phyloP scores from a whole-genome alignment of 257 asterid species.

The Vinca minor region DNA sequence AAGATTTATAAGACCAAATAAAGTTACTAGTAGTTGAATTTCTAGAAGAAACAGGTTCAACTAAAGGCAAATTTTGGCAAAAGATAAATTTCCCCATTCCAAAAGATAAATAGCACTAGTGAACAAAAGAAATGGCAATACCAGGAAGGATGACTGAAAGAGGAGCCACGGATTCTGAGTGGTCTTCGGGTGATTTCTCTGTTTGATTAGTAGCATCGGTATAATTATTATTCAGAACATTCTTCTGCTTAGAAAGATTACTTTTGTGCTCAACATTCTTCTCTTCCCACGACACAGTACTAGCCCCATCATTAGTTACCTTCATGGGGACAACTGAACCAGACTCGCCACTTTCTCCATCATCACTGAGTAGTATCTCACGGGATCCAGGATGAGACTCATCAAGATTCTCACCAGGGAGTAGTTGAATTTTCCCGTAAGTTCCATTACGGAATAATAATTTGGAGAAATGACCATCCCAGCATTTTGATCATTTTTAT shows the following conservation, averaged over 20 bases:
- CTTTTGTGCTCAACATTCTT: not conserved
- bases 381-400: not conserved
- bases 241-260: not conserved
- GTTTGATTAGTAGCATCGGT: not conserved
- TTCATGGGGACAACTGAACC: not conserved
- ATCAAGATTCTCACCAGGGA: not conserved
- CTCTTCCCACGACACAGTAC: not conserved
- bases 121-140: not conserved
- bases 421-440: no score
- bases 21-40: no score
- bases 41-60: no score
- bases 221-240: not conserved
- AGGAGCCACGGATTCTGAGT: not conserved
- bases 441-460: not conserved
- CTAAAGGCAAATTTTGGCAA: no score
- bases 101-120: not conserved
- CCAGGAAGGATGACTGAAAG: not conserved
- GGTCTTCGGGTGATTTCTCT: not conserved
- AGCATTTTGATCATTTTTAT: not conserved
- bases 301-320: not conserved
- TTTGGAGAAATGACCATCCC: not conserved
- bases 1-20: no score
- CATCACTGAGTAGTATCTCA: not conserved
- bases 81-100: no score
- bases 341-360: not conserved